These are phyloP conservation scores for Ophiocordyceps polyrhachis-furcata DNA, from an alignment of 2,329 filamentous ascomycete genomes.

Conservation along the genomic window DNA sequence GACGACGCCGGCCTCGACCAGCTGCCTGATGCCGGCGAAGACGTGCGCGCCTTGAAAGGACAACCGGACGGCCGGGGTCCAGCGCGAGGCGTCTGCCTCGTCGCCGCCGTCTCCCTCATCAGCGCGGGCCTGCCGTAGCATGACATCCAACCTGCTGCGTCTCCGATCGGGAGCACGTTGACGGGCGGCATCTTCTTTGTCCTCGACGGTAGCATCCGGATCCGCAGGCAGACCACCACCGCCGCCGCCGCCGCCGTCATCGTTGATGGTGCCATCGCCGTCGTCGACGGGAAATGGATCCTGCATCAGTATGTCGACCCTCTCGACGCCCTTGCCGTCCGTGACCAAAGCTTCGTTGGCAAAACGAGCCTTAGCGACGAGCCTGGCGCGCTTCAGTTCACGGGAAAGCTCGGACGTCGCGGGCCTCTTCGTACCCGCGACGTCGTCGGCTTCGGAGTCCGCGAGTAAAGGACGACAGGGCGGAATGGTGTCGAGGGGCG, in stretches of 20 bases:
- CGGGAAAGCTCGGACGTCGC: slow-evolving; percentile 11
- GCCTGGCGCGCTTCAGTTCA: slow-evolving; percentile 36
- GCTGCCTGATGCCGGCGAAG: slow-evolving; percentile 58
- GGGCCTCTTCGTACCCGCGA: slow-evolving; percentile 11
- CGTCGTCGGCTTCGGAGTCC: slow-evolving; percentile 4
- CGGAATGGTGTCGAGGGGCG: slow-evolving; percentile 33
- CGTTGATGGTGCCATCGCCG: slow-evolving; percentile 6
- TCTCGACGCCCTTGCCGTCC: slow-evolving; percentile 43
- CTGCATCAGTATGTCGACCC: slow-evolving; percentile 38
- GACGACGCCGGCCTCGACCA: slow-evolving; percentile 59
- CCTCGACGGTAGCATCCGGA: slow-evolving; percentile 9
- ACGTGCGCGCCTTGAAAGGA: slow-evolving; percentile 61
- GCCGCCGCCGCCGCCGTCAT: neutral
- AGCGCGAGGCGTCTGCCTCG: slow-evolving; percentile 11
- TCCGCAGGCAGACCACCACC: slow-evolving; percentile 3
- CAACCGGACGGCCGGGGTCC: slow-evolving; percentile 30
- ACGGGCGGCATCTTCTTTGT: slow-evolving; percentile 2
- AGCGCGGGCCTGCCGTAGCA: slow-evolving; percentile 12
- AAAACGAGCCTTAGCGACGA: slow-evolving; percentile 51
- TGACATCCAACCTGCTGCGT: slow-evolving; percentile 18
- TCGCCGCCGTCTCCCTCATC: slow-evolving; percentile 7
- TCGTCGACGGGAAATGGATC: slow-evolving; percentile 29
- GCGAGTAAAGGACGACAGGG: slow-evolving; percentile 26
- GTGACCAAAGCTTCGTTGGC: slow-evolving; percentile 36
- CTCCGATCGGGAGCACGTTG: slow-evolving; percentile 6